phyloP scores from a whole-genome alignment of 495 filamentous ascomycete species.

The Talaromyces thailandensis region DNA sequence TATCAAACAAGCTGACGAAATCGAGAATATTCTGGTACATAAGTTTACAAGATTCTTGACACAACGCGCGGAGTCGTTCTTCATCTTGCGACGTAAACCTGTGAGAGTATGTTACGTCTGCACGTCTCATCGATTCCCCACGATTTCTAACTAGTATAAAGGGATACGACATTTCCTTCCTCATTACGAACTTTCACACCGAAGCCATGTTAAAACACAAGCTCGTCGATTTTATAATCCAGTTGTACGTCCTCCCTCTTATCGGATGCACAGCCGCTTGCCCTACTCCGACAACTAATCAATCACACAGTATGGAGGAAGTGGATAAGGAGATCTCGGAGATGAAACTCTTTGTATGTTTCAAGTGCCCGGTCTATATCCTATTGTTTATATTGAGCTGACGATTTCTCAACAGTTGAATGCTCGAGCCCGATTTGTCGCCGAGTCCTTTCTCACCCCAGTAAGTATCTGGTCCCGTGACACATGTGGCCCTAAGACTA shows the following conservation, averaged over 20 bases:
- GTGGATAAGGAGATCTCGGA: constrained; percentile 99
- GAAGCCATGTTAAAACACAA: constrained; percentile 98
- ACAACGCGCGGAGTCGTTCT: constrained; percentile 94
- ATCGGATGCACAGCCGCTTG: not conserved
- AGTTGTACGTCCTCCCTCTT: constrained; percentile 42
- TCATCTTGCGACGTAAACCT: constrained; percentile 89
- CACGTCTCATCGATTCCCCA: constrained; percentile 3
- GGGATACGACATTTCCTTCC: constrained; percentile 98
- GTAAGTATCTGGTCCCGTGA: constrained; percentile 40
- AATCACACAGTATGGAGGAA: constrained; percentile 67
- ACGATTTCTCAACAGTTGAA: constrained; percentile 57
- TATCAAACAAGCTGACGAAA: constrained; percentile 99
- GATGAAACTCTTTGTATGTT: constrained; percentile 97
- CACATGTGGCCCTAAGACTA: not conserved
- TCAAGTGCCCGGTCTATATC: not conserved
- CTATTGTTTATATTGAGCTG: not conserved
- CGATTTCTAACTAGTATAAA: constrained; percentile 20
- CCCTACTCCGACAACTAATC: not conserved
- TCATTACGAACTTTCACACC: constrained; percentile 97
- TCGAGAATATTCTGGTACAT: constrained; percentile 93
- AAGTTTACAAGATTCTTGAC: constrained; percentile 96
- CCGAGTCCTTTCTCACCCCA: constrained; percentile 94
- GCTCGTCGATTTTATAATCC: constrained; percentile 95
- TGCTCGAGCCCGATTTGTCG: constrained; percentile 93
- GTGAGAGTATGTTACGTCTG: constrained; percentile 58